phyloP scores from a whole-genome alignment of 768 basidiomycete species.

The Pleurotus pulmonarius region DNA sequence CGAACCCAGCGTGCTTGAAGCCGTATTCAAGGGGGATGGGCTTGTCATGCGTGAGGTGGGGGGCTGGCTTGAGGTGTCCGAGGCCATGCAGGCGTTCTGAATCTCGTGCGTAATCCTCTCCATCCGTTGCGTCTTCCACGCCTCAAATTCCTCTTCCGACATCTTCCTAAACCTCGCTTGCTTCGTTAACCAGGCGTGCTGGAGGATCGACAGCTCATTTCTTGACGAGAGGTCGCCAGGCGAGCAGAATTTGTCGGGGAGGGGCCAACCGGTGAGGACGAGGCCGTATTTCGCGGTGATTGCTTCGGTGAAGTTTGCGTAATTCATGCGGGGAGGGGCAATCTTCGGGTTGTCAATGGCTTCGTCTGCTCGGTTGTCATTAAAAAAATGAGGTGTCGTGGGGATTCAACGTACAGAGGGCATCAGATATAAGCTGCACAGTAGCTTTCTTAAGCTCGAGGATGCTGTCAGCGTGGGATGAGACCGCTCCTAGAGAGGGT shows the following conservation, averaged over 20 bases:
- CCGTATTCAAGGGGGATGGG: too few relatives aligned
- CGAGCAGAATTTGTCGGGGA: constrained; percentile 8
- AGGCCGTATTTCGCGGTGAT: constrained; percentile 15
- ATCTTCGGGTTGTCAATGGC: not conserved
- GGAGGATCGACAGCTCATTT: constrained; percentile 11
- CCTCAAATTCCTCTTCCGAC: constrained; percentile 8
- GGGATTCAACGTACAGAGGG: too few relatives aligned
- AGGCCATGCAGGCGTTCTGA: too few relatives aligned
- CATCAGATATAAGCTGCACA: not conserved
- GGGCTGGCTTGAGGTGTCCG: too few relatives aligned
- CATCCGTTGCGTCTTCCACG: not conserved
- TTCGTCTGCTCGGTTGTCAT: too few relatives aligned
- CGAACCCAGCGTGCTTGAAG: too few relatives aligned
- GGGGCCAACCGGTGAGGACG: constrained; percentile 17
- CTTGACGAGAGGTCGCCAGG: constrained; percentile 11
- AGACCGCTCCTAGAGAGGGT: constrained; percentile 8
- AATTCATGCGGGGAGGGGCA: constrained; percentile 11
- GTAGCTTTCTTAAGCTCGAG: not conserved
- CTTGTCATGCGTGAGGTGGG: too few relatives aligned
- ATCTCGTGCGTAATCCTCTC: not conserved
- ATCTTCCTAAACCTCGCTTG: constrained; percentile 12
- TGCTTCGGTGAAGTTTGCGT: constrained; percentile 15
- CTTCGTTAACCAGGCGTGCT: constrained; percentile 11
- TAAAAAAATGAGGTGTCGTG: too few relatives aligned
- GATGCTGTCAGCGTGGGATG: not conserved